Base-by-base conservation (phyloP, 495 filamentous ascomycete genomes). In the Daldinia childiae region DNA sequence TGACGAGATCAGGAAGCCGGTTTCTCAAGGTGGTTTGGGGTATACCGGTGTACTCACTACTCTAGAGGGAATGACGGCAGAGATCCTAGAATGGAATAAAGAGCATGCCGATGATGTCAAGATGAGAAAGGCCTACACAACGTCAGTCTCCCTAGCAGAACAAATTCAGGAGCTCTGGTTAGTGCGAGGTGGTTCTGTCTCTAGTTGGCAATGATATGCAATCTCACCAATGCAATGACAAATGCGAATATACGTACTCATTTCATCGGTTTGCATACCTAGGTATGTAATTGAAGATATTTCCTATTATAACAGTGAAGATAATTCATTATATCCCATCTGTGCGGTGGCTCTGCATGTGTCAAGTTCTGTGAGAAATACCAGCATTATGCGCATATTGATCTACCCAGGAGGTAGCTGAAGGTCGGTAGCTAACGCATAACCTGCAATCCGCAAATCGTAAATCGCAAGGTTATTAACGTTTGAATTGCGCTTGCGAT, bases 61-160 rank as follows among this genome's bases (percentile, higher is more conserved):
- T 7, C 66, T 88, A 8, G 82, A 88, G 6, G 87, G 86, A 4
- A 84, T 89, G 83, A 79, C 78, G 55, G 81, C 83, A 69, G 79
- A 89, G 66, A 59, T 89, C 14, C 68, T 85, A 4, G 82, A 87
- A 56, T 88, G 86, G 84, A 87, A 87, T 74, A 62, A 60, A 1
- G 79, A 80, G 30, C 82, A 83, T 34, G 68, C 55, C 38, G 17
- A 68, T 29, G 51, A 72, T 24, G 66, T 56, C 45, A 72, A 63
- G 54, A 72, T 27, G 17, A 69, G 64, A 17, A 79, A 76, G 57
- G 60, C 66, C 15, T 84, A 79, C 54, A 79, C 76, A 60, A 83
- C 71, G 59, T 82, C 79, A 7, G 69, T 82, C 9, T 77, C 78
- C 4, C 69, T 84, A 6, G 80, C 82, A 2, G 81, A 80, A 7